Conservation (phyloP, 768 basidiomycete species). For the Russula abietina region DNA sequence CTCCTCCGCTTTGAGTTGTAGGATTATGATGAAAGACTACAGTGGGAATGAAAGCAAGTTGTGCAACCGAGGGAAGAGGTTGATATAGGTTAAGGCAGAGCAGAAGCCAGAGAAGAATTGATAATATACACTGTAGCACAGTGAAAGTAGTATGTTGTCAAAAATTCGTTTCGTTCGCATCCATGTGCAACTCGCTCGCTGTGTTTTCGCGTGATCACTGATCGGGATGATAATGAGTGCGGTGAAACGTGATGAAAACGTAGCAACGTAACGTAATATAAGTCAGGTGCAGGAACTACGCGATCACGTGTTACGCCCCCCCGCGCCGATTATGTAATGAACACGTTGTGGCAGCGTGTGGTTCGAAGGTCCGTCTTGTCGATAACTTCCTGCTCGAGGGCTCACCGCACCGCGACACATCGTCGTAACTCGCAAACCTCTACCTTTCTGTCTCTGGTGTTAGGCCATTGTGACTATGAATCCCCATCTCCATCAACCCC, state of each 20-base stretch:
- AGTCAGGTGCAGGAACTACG: background rate
- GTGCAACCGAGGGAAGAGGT: background rate
- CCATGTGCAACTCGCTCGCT: no score
- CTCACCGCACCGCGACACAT: conserved; percentile 2
- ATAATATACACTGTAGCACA: no score
- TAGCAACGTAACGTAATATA: no score
- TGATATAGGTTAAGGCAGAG: background rate
- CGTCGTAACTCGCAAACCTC: background rate
- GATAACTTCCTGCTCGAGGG: background rate
- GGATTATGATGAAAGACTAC: background rate
- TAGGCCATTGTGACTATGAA: conserved; percentile 25
- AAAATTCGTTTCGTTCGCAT: no score
- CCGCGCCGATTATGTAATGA: conserved; percentile 8
- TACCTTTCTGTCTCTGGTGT: conserved; percentile 22
- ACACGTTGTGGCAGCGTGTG: conserved; percentile 14
- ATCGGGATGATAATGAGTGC: no score
- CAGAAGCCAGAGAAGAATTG: background rate
- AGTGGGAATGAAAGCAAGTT: background rate
- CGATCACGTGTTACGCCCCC: conserved; percentile 1
- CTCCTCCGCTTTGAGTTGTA: conserved; percentile 8
- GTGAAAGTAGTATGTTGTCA: no score
- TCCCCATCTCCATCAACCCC: conserved; percentile 14
- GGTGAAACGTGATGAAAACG: no score
- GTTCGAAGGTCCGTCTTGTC: conserved; percentile 2
- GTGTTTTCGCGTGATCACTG: no score